phyloP scores from a whole-genome alignment of 768 basidiomycete species.

The Amanita pseudoporphyria region DNA sequence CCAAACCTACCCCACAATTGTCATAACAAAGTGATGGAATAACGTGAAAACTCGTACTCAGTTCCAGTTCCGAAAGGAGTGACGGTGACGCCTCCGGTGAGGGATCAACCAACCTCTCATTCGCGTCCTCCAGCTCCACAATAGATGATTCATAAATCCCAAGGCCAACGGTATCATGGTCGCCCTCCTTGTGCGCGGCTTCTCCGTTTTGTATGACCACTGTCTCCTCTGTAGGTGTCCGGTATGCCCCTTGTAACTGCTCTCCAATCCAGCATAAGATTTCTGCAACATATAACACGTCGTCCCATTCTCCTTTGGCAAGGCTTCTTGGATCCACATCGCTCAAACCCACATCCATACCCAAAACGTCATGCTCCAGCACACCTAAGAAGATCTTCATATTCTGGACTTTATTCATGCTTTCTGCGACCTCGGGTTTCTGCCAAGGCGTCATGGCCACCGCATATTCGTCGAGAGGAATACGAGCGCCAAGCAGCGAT shows the following conservation, averaged over 20 bases:
- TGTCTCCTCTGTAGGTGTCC: not conserved
- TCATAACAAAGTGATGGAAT: not conserved
- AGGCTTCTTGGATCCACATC: constrained; percentile 56
- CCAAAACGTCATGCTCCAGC: constrained; percentile 54
- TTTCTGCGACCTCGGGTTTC: constrained; percentile 9
- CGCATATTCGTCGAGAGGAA: constrained; percentile 30
- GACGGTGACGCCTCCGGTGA: not conserved
- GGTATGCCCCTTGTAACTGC: constrained; percentile 23
- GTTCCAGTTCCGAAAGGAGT: constrained; percentile 1
- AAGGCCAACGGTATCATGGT: not conserved
- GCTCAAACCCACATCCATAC: constrained; percentile 52
- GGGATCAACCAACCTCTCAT: not conserved
- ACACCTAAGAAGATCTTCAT: constrained; percentile 74
- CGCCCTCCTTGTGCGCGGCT: not conserved
- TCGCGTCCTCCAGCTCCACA: not conserved
- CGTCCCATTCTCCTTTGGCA: constrained; percentile 55
- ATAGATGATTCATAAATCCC: constrained; percentile 1
- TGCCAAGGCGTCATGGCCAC: constrained; percentile 10
- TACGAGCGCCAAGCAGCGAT: constrained; percentile 41
- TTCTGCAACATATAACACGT: constrained; percentile 55
- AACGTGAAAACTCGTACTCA: constrained; percentile 3
- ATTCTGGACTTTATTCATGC: constrained; percentile 40
- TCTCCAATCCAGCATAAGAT: constrained; percentile 63
- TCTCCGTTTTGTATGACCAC: not conserved
- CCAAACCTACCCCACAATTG: not conserved